Percentiles rank a stretch among this genome's conserved stretches.
Conservation (phyloP, 306 rosid genomes). For the Prunus campanulata region DNA sequence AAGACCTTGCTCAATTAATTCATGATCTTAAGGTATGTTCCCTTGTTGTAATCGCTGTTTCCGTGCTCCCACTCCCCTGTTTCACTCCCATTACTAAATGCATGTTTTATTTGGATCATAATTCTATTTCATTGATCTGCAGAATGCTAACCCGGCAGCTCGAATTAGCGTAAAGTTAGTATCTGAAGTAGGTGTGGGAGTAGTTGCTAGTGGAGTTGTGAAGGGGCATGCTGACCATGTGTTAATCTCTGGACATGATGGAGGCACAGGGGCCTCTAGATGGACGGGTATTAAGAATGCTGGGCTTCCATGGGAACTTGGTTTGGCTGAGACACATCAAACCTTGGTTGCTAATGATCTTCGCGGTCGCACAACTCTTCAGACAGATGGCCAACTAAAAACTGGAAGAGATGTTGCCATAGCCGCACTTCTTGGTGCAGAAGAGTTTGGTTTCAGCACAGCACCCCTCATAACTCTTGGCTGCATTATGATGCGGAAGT, state of each 20-base stretch:
- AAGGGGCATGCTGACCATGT: slow-evolving; percentile 99
- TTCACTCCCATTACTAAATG: not conserved
- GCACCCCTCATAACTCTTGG: slow-evolving; percentile 98
- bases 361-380: slow-evolving; percentile 93
- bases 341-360: slow-evolving; percentile 95
- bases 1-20: slow-evolving; percentile 94
- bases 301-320: slow-evolving; percentile 99
- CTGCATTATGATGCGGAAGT: slow-evolving; percentile 99
- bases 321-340: slow-evolving; percentile 98
- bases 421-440: slow-evolving; percentile 98
- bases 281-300: slow-evolving; percentile 99
- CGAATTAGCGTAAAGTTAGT: slow-evolving; percentile 96
- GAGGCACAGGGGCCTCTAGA: slow-evolving; percentile 99
- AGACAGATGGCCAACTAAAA: slow-evolving; percentile 98
- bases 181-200: slow-evolving; percentile 98
- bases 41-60: not conserved
- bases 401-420: slow-evolving; percentile 99
- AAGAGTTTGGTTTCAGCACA: slow-evolving; percentile 98
- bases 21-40: slow-evolving; percentile 81
- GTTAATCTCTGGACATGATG: slow-evolving; percentile 95
- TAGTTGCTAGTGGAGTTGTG: slow-evolving; percentile 99
- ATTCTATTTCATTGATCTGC: slow-evolving; percentile 23
- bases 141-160: slow-evolving; percentile 94
- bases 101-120: slow-evolving; percentile 8
- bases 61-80: not conserved